phyloP scores from a whole-genome alignment of 2,329 filamentous ascomycete genomes.

The Pseudogymnoascus sp. region DNA sequence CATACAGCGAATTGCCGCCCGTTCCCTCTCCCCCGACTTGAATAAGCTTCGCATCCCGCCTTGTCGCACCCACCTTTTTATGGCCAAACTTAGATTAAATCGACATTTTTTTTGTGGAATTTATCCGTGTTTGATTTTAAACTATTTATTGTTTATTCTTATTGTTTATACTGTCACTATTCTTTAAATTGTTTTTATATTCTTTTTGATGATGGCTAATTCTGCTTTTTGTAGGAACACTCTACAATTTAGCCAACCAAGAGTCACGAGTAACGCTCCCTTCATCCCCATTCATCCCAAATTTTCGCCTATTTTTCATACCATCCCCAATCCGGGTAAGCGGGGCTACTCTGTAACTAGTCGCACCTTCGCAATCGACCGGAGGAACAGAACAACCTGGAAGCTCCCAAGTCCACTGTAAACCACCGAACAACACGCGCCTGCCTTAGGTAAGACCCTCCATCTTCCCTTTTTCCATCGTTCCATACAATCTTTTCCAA shows the following conservation, averaged over 20 bases:
- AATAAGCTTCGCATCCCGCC: background rate
- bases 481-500: background rate
- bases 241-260: background rate
- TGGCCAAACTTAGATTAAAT: background rate
- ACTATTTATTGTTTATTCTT: background rate
- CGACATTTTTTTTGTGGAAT: background rate
- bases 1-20: background rate
- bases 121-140: background rate
- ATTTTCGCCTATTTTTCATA: background rate
- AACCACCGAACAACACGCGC: conserved; percentile 7
- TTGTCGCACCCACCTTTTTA: background rate
- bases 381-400: conserved; percentile 8
- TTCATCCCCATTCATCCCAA: background rate
- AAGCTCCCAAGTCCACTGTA: conserved; percentile 6
- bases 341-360: conserved; percentile 1
- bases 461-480: conserved; percentile 17
- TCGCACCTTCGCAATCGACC: conserved; percentile 8
- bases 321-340: background rate
- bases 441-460: conserved; percentile 28
- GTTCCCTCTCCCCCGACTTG: background rate
- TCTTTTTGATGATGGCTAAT: background rate
- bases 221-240: background rate
- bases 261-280: background rate
- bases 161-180: background rate
- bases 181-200: background rate